phyloP scores from a whole-genome alignment of 176 grass and related monocot genomes.

The Lolium perenne region DNA sequence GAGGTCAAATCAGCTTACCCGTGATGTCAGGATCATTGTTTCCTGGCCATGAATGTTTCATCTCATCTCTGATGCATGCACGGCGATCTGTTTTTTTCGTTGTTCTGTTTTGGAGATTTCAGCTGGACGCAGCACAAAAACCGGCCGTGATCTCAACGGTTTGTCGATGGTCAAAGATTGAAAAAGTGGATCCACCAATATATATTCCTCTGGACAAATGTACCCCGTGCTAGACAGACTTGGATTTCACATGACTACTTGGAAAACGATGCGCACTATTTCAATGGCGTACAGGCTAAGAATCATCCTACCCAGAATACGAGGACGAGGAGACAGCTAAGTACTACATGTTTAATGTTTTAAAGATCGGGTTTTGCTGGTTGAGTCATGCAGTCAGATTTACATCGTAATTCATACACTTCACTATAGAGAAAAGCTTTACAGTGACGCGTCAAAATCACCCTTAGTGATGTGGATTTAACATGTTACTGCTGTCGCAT shows the following conservation, averaged over 20 bases:
- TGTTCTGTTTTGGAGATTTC: constrained; percentile 16
- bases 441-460: too few species aligned
- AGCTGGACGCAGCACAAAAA: constrained; percentile 1
- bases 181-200: background rate
- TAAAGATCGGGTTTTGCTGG: too few species aligned
- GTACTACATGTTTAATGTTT: too few species aligned
- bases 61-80: constrained; percentile 15
- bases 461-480: too few species aligned
- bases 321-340: background rate
- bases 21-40: background rate
- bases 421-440: too few species aligned
- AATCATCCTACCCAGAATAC: background rate
- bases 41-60: background rate
- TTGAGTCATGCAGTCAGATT: too few species aligned
- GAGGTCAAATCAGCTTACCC: background rate
- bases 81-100: constrained; percentile 4
- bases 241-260: constrained; percentile 1
- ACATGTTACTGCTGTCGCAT: too few species aligned
- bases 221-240: background rate
- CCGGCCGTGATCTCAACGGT: constrained; percentile 5
- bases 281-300: background rate
- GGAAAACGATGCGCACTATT: background rate
- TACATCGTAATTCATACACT: too few species aligned
- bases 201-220: background rate
- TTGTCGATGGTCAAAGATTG: constrained; percentile 12